phyloP scores from a whole-genome alignment of 768 basidiomycete species.

The Sutorius australiensis region DNA sequence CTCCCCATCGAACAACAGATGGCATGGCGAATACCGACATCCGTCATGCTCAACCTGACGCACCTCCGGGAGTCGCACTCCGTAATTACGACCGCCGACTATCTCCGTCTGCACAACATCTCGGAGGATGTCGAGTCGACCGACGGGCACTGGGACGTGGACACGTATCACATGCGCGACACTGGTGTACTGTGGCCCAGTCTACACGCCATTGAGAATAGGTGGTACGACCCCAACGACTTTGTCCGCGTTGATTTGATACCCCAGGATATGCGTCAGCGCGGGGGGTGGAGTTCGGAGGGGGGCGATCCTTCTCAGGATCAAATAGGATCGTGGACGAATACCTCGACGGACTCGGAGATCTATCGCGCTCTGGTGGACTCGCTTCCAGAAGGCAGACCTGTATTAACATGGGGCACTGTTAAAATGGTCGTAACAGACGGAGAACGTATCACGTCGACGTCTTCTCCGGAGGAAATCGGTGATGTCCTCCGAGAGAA shows the following conservation, averaged over 20 bases:
- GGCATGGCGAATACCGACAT: conserved; percentile 34
- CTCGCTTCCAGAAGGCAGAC: conserved; percentile 6
- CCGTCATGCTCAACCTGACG: conserved; percentile 43
- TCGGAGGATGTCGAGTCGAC: conserved; percentile 31
- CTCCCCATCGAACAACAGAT: conserved; percentile 37
- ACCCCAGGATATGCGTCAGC: conserved; percentile 28
- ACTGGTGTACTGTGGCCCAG: conserved; percentile 18
- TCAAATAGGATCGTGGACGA: conserved; percentile 20
- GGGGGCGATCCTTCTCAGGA: conserved; percentile 14
- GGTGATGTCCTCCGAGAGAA: conserved; percentile 33
- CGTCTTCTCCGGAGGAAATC: conserved; percentile 27
- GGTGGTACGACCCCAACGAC: conserved; percentile 35
- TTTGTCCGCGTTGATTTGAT: conserved; percentile 37
- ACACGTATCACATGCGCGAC: conserved; percentile 30
- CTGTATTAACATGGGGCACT: conserved; percentile 24
- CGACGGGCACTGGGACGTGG: conserved; percentile 37
- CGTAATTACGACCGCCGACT: conserved; percentile 40
- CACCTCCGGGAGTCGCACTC: conserved; percentile 35
- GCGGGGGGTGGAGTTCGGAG: conserved; percentile 29
- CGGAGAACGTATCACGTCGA: conserved; percentile 17
- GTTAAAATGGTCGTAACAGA: conserved; percentile 21
- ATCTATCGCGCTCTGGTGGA: conserved; percentile 18
- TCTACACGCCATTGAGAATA: conserved; percentile 35
- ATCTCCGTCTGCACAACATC: conserved; percentile 39
- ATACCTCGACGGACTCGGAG: conserved; percentile 10